Evolutionary conservation across 495 filamentous ascomycete genomes (phyloP).

Genomic region (Penicillium cataractarum): DNA sequence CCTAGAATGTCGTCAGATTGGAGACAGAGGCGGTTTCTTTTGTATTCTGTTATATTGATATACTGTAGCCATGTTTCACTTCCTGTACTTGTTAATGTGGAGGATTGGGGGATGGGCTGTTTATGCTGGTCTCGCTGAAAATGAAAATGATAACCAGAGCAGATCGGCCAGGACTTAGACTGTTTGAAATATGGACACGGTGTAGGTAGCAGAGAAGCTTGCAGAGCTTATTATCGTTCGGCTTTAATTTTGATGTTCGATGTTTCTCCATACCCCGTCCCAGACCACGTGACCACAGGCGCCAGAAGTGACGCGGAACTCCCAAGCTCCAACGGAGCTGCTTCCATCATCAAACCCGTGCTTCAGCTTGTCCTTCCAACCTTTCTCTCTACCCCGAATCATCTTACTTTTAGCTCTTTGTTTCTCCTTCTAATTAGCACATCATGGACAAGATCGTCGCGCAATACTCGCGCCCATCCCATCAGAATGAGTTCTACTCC

Average conservation of each 20-base stretch:
- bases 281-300: constrained; percentile 47
- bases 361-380: constrained; percentile 20
- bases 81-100: constrained; percentile 10
- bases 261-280: not conserved
- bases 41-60: constrained; percentile 9
- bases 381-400: constrained; percentile 8
- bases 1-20: not conserved
- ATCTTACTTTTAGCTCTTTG: constrained; percentile 10
- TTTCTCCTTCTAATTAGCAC: constrained; percentile 20
- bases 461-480: constrained; percentile 77
- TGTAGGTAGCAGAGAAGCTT: not conserved
- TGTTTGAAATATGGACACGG: not conserved
- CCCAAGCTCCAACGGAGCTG: constrained; percentile 42
- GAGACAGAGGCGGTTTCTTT: constrained; percentile 1
- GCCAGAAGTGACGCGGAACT: constrained; percentile 50
- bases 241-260: not conserved
- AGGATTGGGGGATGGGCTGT: not conserved
- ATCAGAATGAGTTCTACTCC: constrained; percentile 70
- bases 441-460: constrained; percentile 92
- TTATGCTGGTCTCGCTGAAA: not conserved
- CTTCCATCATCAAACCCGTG: constrained; percentile 32
- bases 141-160: not conserved
- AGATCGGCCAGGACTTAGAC: not conserved
- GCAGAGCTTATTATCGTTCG: not conserved
- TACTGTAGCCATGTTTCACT: constrained; percentile 13